A percentile compares a stretch with the other conserved stretches of the same genome.
Evolutionary conservation across 164 flowering plant genomes (phyloP).

Genomic region (Magnolia sinica): DNA sequence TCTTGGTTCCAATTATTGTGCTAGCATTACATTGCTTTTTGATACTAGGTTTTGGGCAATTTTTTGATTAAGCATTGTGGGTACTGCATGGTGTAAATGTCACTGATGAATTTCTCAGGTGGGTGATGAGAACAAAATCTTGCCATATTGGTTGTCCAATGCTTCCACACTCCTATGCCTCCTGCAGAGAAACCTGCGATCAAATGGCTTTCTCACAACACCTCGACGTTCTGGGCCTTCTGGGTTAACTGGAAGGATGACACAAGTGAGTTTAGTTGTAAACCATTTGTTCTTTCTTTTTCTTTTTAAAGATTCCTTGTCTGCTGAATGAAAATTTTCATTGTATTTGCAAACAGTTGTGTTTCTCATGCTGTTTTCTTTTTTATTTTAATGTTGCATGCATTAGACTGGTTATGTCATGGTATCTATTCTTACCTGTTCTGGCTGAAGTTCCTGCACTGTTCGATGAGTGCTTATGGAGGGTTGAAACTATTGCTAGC

Average conservation of each 20-base stretch:
- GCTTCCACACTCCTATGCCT: slow-evolving; percentile 91
- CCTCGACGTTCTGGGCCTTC: slow-evolving; percentile 63
- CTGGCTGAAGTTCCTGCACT: too few relatives aligned
- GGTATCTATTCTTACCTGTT: too few relatives aligned
- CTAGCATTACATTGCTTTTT: background rate
- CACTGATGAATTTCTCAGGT: slow-evolving; percentile 40
- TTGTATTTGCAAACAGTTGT: too few relatives aligned
- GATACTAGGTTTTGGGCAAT: background rate
- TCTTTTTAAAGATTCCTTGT: too few relatives aligned
- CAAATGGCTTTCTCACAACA: slow-evolving; percentile 68
- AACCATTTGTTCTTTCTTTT: background rate
- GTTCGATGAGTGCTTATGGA: too few relatives aligned
- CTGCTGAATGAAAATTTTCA: too few relatives aligned
- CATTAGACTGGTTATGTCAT: too few relatives aligned
- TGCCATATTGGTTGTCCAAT: slow-evolving; percentile 98
- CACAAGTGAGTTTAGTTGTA: slow-evolving; percentile 31
- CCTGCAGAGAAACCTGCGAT: slow-evolving; percentile 67
- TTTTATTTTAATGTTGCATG: too few relatives aligned
- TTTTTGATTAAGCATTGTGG: background rate
- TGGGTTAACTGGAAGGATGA: slow-evolving; percentile 57
- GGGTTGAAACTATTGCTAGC: too few relatives aligned
- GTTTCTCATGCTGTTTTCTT: too few relatives aligned
- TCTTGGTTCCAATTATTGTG: background rate
- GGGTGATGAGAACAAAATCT: slow-evolving; percentile 56
- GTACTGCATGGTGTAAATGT: background rate